Conservation (phyloP, 345 rosid genomes). For the Eutrema heterophyllum region DNA sequence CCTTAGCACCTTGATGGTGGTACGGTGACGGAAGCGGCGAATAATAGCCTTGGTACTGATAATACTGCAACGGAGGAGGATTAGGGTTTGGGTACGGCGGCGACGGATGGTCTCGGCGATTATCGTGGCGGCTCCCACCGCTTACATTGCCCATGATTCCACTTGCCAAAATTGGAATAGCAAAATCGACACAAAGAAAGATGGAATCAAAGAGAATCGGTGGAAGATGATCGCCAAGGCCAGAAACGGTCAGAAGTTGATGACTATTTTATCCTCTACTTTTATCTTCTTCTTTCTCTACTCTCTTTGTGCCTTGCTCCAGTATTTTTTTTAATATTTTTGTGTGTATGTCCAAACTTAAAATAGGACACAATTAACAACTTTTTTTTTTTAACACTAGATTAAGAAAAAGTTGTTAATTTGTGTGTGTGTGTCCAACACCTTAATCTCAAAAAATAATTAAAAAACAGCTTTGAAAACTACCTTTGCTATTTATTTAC, state of each 20-base stretch:
- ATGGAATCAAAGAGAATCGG: background rate
- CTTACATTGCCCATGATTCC: constrained; percentile 12
- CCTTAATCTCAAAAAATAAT: too few relatives aligned
- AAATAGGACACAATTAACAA: too few relatives aligned
- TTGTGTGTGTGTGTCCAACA: too few relatives aligned
- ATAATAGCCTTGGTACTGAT: constrained; percentile 51
- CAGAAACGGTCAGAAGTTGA: background rate
- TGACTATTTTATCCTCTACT: background rate
- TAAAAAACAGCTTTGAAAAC: too few relatives aligned
- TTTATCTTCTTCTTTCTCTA: background rate
- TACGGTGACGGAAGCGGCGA: constrained; percentile 54
- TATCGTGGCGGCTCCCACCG: background rate
- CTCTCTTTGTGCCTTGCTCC: background rate
- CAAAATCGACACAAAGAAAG: background rate
- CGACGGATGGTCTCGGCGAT: constrained; percentile 31
- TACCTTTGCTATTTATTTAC: too few relatives aligned
- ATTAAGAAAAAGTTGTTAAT: too few relatives aligned
- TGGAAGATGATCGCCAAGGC: background rate
- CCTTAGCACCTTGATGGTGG: constrained; percentile 46
- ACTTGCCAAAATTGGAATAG: background rate
- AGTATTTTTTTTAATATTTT: too few relatives aligned
- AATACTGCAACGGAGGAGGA: constrained; percentile 38
- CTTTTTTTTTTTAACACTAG: too few relatives aligned
- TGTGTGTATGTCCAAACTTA: too few relatives aligned
- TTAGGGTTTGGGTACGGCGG: constrained; percentile 55